A percentile compares a stretch with the other conserved stretches of the same genome.
phyloP scores from a whole-genome alignment of 2,329 filamentous ascomycete species.

The Nigrograna mackinnonii region DNA sequence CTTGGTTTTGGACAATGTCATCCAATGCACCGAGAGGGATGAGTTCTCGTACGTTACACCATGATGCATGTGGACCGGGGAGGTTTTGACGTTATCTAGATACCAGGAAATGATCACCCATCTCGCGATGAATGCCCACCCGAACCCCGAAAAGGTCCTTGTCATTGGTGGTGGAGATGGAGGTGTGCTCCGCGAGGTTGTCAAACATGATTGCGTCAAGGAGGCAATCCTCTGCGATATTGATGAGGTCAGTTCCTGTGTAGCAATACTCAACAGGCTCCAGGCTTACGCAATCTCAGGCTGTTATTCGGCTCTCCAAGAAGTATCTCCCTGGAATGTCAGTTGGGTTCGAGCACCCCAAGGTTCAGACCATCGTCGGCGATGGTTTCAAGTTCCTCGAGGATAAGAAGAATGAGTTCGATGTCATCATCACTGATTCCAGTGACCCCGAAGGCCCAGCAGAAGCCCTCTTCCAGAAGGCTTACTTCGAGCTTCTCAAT shows the following conservation, averaged over 20 bases:
- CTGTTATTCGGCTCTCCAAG: constrained; percentile 97
- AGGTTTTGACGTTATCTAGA: constrained; percentile 37
- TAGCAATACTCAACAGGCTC: not conserved
- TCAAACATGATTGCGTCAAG: constrained; percentile 98
- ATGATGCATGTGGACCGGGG: not conserved
- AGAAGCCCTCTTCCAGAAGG: constrained; percentile 96
- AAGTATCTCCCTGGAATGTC: constrained; percentile 95
- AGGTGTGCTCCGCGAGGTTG: constrained; percentile 94
- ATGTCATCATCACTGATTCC: constrained; percentile 99
- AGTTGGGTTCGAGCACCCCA: constrained; percentile 90
- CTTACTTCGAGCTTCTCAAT: constrained; percentile 93
- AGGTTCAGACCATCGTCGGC: constrained; percentile 88
- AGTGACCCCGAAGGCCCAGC: constrained; percentile 97
- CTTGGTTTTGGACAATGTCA: constrained; percentile 96
- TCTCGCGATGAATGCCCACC: constrained; percentile 97
- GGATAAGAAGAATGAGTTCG: constrained; percentile 95
- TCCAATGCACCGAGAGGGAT: constrained; percentile 97
- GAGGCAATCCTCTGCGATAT: constrained; percentile 98
- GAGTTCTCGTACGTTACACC: constrained; percentile 76
- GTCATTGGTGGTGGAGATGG: constrained; percentile 98
- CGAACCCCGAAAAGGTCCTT: constrained; percentile 95
- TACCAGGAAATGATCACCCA: constrained; percentile 99
- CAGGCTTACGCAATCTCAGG: constrained; percentile 45
- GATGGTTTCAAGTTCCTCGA: constrained; percentile 99
- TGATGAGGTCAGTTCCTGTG: constrained; percentile 68